Conservation (phyloP, 495 filamentous ascomycete species). For the Mycothermus thermophilus region DNA sequence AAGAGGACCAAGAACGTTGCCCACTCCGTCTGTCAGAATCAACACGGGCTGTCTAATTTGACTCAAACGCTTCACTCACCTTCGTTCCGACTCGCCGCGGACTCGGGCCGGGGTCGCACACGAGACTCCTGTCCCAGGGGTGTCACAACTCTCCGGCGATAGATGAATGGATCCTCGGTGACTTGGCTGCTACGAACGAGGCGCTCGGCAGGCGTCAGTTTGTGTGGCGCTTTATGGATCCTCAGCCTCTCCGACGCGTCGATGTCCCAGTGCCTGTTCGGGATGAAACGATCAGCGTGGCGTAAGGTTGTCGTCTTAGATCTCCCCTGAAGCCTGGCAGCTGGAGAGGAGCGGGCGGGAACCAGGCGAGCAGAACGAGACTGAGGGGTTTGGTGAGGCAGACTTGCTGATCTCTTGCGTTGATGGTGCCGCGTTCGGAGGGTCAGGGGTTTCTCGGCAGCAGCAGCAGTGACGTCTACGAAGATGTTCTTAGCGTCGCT, state of each 20-base stretch:
- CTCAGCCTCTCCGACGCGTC: slow-evolving; percentile 43
- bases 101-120: slow-evolving; percentile 18
- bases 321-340: slow-evolving; percentile 4
- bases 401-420: background rate
- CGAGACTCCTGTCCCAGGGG: slow-evolving; percentile 18
- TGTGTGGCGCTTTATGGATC: slow-evolving; percentile 46
- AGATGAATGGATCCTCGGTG: slow-evolving; percentile 54
- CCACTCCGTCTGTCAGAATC: slow-evolving; percentile 12
- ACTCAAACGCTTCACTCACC: slow-evolving; percentile 5
- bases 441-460: background rate
- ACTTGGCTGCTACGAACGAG: slow-evolving; percentile 43
- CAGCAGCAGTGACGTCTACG: background rate
- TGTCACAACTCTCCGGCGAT: slow-evolving; percentile 25
- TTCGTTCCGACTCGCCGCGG: slow-evolving; percentile 15
- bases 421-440: background rate
- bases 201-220: slow-evolving; percentile 47
- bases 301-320: slow-evolving; percentile 11
- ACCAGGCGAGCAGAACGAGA: slow-evolving; percentile 11
- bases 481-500: slow-evolving; percentile 2
- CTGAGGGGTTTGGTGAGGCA: background rate
- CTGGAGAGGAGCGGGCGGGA: too few species aligned
- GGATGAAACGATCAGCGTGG: slow-evolving; percentile 58
- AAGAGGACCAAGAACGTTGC: slow-evolving; percentile 24
- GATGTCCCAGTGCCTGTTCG: slow-evolving; percentile 30
- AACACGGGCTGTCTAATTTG: background rate